These are phyloP conservation scores for Populus deltoides DNA, from an alignment of 345 rosid species.

Conservation along the genomic window DNA sequence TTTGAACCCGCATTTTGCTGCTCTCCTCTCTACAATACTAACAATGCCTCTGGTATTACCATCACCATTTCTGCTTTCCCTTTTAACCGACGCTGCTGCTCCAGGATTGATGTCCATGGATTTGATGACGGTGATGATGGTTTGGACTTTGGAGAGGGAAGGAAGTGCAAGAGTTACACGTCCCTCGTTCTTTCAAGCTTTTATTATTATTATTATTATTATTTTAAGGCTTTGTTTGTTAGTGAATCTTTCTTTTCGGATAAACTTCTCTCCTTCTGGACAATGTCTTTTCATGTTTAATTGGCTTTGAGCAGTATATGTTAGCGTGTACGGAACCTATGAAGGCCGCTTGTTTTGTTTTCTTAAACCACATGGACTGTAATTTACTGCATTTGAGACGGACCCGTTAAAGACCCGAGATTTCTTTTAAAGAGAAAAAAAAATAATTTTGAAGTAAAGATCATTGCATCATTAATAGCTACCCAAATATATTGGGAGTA, in stretches of 20 bases:
- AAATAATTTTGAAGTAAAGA: too few species aligned
- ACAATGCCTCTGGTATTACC: constrained; percentile 18
- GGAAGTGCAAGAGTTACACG: constrained; percentile 4
- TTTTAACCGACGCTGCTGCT: neutral
- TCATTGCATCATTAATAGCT: too few species aligned
- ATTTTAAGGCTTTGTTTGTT: neutral
- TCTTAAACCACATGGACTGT: too few species aligned
- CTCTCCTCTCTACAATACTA: constrained; percentile 73
- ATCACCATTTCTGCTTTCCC: neutral
- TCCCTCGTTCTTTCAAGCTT: neutral
- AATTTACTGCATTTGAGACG: too few species aligned
- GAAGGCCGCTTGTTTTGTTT: too few species aligned
- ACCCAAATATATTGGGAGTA: too few species aligned
- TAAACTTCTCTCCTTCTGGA: neutral
- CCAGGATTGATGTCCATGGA: neutral
- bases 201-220: too few species aligned
- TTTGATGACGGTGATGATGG: neutral
- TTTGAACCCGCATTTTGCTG: constrained; percentile 79
- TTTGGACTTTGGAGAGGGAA: neutral
- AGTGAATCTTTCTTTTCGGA: neutral
- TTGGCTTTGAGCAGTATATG: too few species aligned
- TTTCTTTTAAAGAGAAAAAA: too few species aligned
- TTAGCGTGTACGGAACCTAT: too few species aligned
- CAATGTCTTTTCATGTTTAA: neutral
- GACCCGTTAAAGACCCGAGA: too few species aligned